Evolutionary conservation across 352 stramenopile genomes (phyloP).

Genomic region (Globisporangium mamillatum): DNA sequence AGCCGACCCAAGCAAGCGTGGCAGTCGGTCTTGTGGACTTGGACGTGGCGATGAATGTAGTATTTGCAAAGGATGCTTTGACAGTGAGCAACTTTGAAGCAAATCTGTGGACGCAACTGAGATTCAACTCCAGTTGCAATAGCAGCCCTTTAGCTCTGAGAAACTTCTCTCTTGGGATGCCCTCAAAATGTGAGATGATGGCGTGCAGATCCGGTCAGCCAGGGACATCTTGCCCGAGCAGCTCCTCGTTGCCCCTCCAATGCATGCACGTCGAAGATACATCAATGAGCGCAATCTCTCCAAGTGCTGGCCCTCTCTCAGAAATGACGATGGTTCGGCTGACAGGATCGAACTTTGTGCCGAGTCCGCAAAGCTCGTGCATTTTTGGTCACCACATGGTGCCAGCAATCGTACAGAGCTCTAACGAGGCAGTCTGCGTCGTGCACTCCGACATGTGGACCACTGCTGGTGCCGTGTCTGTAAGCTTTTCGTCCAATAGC

Average conservation of each 20-base stretch:
- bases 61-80: background rate
- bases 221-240: background rate
- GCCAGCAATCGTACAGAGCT: constrained; percentile 31
- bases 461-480: background rate
- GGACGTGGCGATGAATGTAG: constrained; percentile 8
- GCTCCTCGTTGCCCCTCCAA: constrained; percentile 7
- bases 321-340: constrained; percentile 30
- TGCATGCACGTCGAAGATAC: constrained; percentile 35
- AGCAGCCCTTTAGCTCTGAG: background rate
- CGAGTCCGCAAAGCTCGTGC: constrained; percentile 24
- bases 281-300: constrained; percentile 27
- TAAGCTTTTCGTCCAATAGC: constrained; percentile 38
- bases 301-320: constrained; percentile 23
- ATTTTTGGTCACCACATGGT: constrained; percentile 25
- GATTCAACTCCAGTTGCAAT: background rate
- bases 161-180: background rate
- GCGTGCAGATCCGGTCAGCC: background rate
- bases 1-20: constrained; percentile 15
- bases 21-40: constrained; percentile 37
- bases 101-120: background rate
- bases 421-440: constrained; percentile 30
- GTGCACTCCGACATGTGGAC: constrained; percentile 24
- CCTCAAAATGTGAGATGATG: background rate
- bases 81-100: background rate
- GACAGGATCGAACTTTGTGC: constrained; percentile 28